Evolutionary conservation across 2,329 filamentous ascomycete genomes (phyloP).

Genomic region (Colletotrichum chrysophilum): DNA sequence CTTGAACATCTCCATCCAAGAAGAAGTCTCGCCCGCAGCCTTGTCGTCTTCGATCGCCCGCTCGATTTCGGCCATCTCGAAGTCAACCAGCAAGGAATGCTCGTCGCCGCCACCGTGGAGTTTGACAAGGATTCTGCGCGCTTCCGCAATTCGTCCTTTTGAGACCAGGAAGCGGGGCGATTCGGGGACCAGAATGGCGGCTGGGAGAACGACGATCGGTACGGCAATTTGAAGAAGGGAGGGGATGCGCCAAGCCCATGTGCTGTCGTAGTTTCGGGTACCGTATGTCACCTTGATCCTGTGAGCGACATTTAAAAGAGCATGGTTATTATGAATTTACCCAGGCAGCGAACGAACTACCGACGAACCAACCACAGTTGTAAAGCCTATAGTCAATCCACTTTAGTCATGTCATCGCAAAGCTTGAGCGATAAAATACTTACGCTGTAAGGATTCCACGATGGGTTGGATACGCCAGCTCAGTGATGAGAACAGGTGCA

Average conservation of each 20-base stretch:
- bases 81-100: slow-evolving; percentile 39
- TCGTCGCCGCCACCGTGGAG: slow-evolving; percentile 47
- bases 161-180: slow-evolving; percentile 19
- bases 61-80: slow-evolving; percentile 1
- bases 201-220: slow-evolving; percentile 1
- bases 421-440: neutral
- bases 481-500: slow-evolving; percentile 44
- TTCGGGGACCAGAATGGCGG: slow-evolving; percentile 26
- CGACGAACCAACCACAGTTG: neutral
- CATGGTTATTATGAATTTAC: rapidly evolving
- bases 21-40: neutral
- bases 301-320: neutral
- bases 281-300: neutral
- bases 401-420: neutral
- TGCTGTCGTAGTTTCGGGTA: neutral
- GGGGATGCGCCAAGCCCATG: neutral
- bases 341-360: neutral
- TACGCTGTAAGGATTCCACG: slow-evolving; percentile 29
- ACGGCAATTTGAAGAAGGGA: neutral
- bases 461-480: slow-evolving; percentile 47
- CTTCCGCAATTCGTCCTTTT: slow-evolving; percentile 22
- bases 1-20: slow-evolving; percentile 47
- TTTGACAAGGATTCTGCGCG: slow-evolving; percentile 38
- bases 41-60: slow-evolving; percentile 4
- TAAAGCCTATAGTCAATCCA: too few species aligned